Evolutionary conservation across 257 asterid species (phyloP).

Genomic region (Plectranthus barbatus): DNA sequence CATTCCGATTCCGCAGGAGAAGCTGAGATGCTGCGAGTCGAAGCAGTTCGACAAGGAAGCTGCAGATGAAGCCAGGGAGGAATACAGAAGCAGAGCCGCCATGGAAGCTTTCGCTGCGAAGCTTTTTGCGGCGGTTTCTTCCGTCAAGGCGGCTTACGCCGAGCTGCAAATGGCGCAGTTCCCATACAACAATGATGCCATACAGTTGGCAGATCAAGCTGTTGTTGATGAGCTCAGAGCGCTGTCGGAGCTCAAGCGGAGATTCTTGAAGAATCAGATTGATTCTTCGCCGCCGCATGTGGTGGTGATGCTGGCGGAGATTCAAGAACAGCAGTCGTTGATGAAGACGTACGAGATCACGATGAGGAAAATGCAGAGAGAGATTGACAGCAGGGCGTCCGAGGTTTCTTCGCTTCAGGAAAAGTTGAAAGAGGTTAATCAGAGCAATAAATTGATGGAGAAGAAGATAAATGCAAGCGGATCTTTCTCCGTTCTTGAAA

Average conservation of each 20-base stretch:
- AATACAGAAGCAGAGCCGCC: conserved; percentile 44
- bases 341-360: conserved; percentile 85
- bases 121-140: conserved; percentile 73
- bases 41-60: conserved; percentile 41
- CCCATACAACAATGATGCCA: conserved; percentile 58
- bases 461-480: conserved; percentile 65
- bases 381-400: conserved; percentile 36
- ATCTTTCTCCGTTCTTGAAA: conserved; percentile 63
- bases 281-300: conserved; percentile 90
- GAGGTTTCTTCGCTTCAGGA: conserved; percentile 15
- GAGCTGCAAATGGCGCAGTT: conserved; percentile 88
- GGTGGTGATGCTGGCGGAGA: conserved; percentile 75
- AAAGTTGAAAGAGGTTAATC: conserved; percentile 23
- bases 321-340: conserved; percentile 81
- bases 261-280: conserved; percentile 56
- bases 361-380: conserved; percentile 76
- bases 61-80: conserved; percentile 36
- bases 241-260: conserved; percentile 65
- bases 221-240: conserved; percentile 67
- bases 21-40: conserved; percentile 66
- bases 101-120: conserved; percentile 78
- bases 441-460: conserved; percentile 39
- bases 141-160: conserved; percentile 87
- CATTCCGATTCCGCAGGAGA: conserved; percentile 55
- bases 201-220: conserved; percentile 66